Percentiles rank a stretch among this genome's conserved stretches.
Conservation (phyloP, 1,284 basidiomycete genomes). For the Blastosporella zonata region DNA sequence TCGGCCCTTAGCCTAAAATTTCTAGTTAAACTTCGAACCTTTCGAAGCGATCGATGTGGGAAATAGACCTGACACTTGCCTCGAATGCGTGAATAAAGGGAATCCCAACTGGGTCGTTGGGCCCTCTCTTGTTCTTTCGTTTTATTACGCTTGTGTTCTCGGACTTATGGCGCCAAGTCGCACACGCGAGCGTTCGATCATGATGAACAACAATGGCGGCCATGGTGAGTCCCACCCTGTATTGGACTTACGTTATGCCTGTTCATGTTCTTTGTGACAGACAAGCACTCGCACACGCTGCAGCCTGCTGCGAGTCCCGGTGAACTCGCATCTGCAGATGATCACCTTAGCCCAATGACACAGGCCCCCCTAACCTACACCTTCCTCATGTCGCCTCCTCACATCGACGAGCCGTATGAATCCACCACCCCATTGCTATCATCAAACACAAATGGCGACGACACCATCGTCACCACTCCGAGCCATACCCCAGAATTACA, state of each 20-base stretch:
- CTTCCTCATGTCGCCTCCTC: not conserved
- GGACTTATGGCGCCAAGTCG: not conserved
- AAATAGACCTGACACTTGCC: not conserved
- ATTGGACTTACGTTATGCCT: not conserved
- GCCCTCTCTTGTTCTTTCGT: not conserved
- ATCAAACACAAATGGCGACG: not conserved
- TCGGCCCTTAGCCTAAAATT: not conserved
- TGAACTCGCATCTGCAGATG: too few relatives aligned
- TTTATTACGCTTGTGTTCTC: not conserved
- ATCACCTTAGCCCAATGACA: too few relatives aligned
- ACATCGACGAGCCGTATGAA: not conserved
- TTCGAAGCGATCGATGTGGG: constrained; percentile 1
- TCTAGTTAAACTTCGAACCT: not conserved
- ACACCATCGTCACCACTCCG: not conserved
- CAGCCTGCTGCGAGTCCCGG: not conserved
- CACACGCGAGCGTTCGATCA: not conserved
- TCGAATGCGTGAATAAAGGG: constrained; percentile 1
- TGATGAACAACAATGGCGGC: not conserved
- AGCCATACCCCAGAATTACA: not conserved
- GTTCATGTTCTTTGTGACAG: not conserved
- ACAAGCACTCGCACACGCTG: not conserved
- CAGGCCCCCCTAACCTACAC: constrained; percentile 1
- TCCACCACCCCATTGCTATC: not conserved
- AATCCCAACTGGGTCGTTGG: not conserved
- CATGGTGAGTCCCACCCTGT: not conserved